These are phyloP conservation scores for Podosphaera leucotricha DNA, from an alignment of 2,329 filamentous ascomycete species.

Conservation along the genomic window DNA sequence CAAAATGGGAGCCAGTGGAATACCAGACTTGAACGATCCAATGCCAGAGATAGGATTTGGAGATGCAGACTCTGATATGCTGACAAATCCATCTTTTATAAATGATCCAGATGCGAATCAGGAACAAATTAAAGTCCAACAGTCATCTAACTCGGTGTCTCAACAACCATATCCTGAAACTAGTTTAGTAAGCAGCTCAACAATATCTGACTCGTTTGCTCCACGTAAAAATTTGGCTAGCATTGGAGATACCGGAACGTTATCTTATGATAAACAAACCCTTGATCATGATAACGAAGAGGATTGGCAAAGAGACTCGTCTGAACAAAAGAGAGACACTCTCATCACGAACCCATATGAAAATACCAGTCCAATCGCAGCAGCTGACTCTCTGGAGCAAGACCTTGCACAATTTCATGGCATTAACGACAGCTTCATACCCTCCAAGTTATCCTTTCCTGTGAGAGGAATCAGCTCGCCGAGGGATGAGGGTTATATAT, in stretches of 20 bases:
- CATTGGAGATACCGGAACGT: constrained; percentile 22
- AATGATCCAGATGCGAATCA: constrained; percentile 39
- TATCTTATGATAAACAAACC: constrained; percentile 16
- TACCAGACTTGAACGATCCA: constrained; percentile 45
- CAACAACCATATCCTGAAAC: constrained; percentile 10
- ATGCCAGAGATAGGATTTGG: constrained; percentile 48
- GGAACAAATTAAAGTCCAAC: constrained; percentile 20
- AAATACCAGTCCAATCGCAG: constrained; percentile 35
- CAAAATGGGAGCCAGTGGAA: constrained; percentile 41
- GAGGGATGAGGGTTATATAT: constrained; percentile 84
- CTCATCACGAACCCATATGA: constrained; percentile 45
- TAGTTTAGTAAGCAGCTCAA: constrained; percentile 2
- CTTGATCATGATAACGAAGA: constrained; percentile 34
- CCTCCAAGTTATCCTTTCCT: constrained; percentile 12
- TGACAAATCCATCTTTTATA: constrained; percentile 67
- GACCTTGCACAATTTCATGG: constrained; percentile 19
- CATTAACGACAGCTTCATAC: constrained; percentile 19
- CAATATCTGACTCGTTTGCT: constrained; percentile 11
- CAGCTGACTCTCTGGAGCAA: constrained; percentile 17
- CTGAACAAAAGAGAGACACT: constrained; percentile 40
- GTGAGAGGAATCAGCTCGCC: constrained; percentile 33
- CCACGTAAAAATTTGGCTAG: constrained; percentile 25
- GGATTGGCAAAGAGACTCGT: constrained; percentile 37
- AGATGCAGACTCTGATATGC: constrained; percentile 38
- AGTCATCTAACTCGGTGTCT: constrained; percentile 32